These are phyloP conservation scores for Trichoderma hamatum DNA, from an alignment of 2,329 filamentous ascomycete genomes.

Conservation along the genomic window DNA sequence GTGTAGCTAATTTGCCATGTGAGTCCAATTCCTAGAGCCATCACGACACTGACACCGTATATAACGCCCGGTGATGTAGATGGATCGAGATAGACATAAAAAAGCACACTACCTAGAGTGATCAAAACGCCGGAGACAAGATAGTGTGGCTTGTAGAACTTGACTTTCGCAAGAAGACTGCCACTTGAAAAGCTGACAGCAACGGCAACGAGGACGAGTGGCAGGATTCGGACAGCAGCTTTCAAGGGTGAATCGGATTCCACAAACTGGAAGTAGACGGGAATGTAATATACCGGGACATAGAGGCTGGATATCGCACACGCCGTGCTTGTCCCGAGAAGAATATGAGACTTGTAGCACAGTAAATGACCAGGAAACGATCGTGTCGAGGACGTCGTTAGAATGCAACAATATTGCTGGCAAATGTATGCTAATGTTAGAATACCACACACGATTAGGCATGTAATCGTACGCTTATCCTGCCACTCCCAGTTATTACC, in stretches of 20 bases:
- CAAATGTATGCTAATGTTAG: neutral
- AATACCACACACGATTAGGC: constrained; percentile 47
- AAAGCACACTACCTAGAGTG: no score
- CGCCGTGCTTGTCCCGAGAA: no score
- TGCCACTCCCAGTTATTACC: constrained; percentile 51
- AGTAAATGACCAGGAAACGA: neutral
- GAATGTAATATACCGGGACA: constrained; percentile 23
- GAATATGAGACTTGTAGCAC: neutral
- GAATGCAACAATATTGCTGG: neutral
- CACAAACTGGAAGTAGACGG: constrained; percentile 28
- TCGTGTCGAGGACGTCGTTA: neutral
- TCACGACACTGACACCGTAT: no score
- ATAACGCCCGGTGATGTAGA: no score
- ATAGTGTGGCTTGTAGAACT: no score
- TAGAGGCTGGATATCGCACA: constrained; percentile 11
- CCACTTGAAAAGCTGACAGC: no score
- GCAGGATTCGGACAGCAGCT: constrained; percentile 26
- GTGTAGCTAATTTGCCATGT: no score
- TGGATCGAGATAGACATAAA: no score
- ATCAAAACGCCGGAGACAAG: no score
- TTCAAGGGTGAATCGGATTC: constrained; percentile 6
- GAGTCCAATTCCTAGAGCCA: no score
- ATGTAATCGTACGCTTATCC: constrained; percentile 45
- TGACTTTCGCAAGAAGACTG: no score
- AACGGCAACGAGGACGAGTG: neutral